These are phyloP conservation scores for Nakazawaea ernobii DNA, from an alignment of 805 yeast genomes.

Conservation along the genomic window DNA sequence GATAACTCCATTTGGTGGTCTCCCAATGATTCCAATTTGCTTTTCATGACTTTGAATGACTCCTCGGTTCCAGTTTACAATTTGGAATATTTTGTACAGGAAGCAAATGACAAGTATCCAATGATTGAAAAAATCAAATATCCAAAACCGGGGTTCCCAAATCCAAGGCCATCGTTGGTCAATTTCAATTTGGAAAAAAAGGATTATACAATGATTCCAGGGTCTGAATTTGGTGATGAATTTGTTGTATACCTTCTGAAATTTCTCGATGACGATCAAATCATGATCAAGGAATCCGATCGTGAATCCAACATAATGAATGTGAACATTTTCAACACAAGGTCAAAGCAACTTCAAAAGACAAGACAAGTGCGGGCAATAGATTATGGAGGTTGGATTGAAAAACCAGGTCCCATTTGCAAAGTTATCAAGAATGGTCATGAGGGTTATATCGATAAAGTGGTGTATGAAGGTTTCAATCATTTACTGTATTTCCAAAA, in stretches of 20 bases:
- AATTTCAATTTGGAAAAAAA: conserved; percentile 31
- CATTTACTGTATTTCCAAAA: conserved; percentile 60
- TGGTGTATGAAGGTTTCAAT: conserved; percentile 48
- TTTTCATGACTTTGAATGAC: conserved; percentile 56
- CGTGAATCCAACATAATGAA: conserved; percentile 53
- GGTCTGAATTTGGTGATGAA: conserved; percentile 33
- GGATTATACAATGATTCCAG: conserved; percentile 19
- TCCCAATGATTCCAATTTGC: conserved; percentile 50
- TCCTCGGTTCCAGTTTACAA: conserved; percentile 48
- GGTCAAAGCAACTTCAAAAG: conserved; percentile 24
- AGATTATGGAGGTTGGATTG: conserved; percentile 55
- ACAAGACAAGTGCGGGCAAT: conserved; percentile 38
- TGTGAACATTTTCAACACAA: conserved; percentile 37
- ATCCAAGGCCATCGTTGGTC: conserved; percentile 49
- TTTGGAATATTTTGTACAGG: conserved; percentile 45
- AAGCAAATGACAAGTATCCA: conserved; percentile 39
- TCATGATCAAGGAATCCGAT: conserved; percentile 57
- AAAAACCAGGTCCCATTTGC: conserved; percentile 34
- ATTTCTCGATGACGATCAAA: conserved; percentile 47
- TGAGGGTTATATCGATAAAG: conserved; percentile 59
- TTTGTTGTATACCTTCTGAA: conserved; percentile 54
- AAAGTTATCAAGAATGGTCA: conserved; percentile 24
- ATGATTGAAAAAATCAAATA: conserved; percentile 42
- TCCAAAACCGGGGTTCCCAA: conserved; percentile 67
- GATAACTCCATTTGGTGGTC: conserved; percentile 73